Percentiles rank a stretch among this genome's conserved stretches.
Evolutionary conservation across 768 basidiomycete species (phyloP).

Genomic region (Xerocomus potaroensis): DNA sequence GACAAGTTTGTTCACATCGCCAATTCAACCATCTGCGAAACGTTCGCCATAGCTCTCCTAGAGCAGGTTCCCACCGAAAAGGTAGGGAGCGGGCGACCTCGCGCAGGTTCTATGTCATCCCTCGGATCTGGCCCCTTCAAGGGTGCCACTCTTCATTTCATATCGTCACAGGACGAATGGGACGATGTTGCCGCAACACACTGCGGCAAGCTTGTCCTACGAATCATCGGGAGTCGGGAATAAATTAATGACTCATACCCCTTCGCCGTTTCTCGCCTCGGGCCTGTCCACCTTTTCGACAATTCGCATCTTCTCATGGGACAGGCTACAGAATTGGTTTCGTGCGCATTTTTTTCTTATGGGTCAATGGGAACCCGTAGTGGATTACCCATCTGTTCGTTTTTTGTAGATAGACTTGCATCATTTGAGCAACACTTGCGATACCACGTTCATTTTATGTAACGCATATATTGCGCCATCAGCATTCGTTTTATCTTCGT

Average conservation of each 20-base stretch:
- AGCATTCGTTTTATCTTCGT: background rate
- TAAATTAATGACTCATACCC: slow-evolving; percentile 6
- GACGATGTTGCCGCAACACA: slow-evolving; percentile 40
- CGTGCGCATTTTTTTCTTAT: background rate
- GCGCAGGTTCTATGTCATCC: slow-evolving; percentile 34
- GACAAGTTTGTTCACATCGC: slow-evolving; percentile 67
- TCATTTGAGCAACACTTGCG: background rate
- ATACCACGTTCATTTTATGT: slow-evolving; percentile 3
- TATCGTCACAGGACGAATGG: slow-evolving; percentile 61
- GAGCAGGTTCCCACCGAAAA: slow-evolving; percentile 31
- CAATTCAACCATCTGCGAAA: slow-evolving; percentile 46
- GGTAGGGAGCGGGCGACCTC: slow-evolving; percentile 19
- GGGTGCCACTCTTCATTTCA: slow-evolving; percentile 36
- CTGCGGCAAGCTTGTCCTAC: slow-evolving; percentile 52
- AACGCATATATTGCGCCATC: background rate
- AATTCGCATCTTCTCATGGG: slow-evolving; percentile 7
- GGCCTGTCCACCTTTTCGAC: slow-evolving; percentile 1
- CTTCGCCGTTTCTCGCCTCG: slow-evolving; percentile 1
- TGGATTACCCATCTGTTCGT: too few relatives aligned
- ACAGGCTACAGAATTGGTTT: slow-evolving; percentile 4
- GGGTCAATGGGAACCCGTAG: too few relatives aligned
- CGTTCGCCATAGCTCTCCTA: slow-evolving; percentile 55
- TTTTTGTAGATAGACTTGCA: background rate
- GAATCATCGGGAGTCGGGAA: slow-evolving; percentile 38
- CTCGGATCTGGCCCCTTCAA: slow-evolving; percentile 23